phyloP scores from a whole-genome alignment of 2,329 filamentous ascomycete species.

The Aspergillus piperis region DNA sequence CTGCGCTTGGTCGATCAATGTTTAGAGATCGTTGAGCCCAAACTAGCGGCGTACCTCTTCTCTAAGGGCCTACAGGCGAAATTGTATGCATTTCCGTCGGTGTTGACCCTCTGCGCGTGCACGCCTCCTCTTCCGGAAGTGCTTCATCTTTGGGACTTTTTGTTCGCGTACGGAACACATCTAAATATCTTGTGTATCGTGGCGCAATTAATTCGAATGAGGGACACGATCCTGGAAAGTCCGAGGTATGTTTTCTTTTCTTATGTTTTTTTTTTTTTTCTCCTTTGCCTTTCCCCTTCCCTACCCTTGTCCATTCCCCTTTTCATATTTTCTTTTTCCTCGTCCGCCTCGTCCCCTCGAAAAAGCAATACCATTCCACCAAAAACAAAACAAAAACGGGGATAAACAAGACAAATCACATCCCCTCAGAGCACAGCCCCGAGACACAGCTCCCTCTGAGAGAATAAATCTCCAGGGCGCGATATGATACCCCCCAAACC shows the following conservation, averaged over 20 bases:
- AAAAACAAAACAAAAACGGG: conserved; percentile 5
- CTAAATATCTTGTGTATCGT: conserved; percentile 96
- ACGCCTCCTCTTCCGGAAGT: conserved; percentile 95
- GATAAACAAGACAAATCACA: conserved; percentile 1
- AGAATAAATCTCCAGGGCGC: background rate
- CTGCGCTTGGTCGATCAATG: conserved; percentile 90
- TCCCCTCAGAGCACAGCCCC: background rate
- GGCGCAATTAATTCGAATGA: conserved; percentile 85
- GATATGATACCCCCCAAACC: background rate
- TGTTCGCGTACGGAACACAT: conserved; percentile 94
- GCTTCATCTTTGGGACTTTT: conserved; percentile 89
- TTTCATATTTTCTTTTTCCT: background rate
- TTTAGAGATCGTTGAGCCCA: conserved; percentile 85
- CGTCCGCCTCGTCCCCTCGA: background rate
- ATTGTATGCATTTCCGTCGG: conserved; percentile 94
- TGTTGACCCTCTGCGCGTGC: conserved; percentile 91
- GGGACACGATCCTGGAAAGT: conserved; percentile 79
- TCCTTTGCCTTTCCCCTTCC: background rate
- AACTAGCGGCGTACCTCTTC: conserved; percentile 79
- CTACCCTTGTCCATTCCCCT: background rate
- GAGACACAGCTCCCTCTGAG: background rate
- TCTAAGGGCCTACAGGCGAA: conserved; percentile 87
- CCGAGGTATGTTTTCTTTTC: conserved; percentile 63
- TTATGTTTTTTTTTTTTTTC: background rate
- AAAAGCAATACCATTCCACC: background rate